Evolutionary conservation across 768 basidiomycete genomes (phyloP).

Genomic region (Cytidiella melzeri): DNA sequence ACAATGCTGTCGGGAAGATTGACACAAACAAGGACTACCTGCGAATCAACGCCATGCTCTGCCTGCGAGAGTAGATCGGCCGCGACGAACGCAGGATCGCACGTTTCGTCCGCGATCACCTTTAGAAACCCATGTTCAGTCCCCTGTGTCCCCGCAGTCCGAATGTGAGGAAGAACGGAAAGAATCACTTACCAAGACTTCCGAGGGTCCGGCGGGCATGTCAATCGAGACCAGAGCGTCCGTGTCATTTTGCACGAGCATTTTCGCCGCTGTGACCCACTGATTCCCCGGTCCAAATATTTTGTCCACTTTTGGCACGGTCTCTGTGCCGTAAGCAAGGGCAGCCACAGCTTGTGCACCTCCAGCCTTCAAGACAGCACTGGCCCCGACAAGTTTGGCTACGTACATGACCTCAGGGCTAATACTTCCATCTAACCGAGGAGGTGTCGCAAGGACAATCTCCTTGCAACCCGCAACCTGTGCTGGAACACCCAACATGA

Average conservation of each 20-base stretch:
- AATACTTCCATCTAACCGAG: conserved; percentile 84
- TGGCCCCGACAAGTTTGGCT: conserved; percentile 84
- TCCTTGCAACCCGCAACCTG: conserved; percentile 93
- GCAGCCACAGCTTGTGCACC: conserved; percentile 96
- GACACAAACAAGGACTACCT: conserved; percentile 89
- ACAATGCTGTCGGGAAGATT: conserved; percentile 57
- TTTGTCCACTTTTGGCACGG: conserved; percentile 97
- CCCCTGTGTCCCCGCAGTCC: neutral
- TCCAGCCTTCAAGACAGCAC: conserved; percentile 88
- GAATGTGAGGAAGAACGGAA: neutral
- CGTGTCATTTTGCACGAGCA: conserved; percentile 98
- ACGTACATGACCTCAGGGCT: conserved; percentile 98
- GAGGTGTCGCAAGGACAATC: conserved; percentile 95
- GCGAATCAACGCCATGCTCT: conserved; percentile 97
- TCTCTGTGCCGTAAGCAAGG: conserved; percentile 92
- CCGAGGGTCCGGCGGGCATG: conserved; percentile 98
- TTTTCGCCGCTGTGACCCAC: conserved; percentile 99
- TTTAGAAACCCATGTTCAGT: conserved; percentile 30
- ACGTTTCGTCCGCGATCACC: conserved; percentile 91
- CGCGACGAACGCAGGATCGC: conserved; percentile 86
- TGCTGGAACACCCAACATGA: conserved; percentile 97
- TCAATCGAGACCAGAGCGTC: conserved; percentile 95
- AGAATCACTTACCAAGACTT: conserved; percentile 74
- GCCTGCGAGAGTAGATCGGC: conserved; percentile 97
- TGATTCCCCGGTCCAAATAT: conserved; percentile 99